Conservation (phyloP, 2,329 filamentous ascomycete genomes). For the Byssochlamys sp. region DNA sequence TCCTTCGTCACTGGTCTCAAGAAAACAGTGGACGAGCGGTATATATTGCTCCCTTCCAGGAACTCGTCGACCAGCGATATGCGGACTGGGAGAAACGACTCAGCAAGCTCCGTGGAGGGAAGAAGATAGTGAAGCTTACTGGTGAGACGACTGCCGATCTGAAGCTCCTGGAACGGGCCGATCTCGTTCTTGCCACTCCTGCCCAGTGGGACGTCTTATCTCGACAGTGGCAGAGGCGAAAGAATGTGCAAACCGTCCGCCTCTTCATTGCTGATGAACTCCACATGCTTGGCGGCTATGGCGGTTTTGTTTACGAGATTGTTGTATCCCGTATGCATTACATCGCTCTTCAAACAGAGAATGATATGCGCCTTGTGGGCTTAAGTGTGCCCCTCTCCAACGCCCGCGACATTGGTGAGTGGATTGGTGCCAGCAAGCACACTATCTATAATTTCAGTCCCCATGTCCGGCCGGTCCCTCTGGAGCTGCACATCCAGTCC, state of each 20-base stretch:
- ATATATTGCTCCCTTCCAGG: conserved; percentile 90
- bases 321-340: conserved; percentile 97
- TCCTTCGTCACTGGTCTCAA: conserved; percentile 78
- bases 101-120: conserved; percentile 63
- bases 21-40: conserved; percentile 66
- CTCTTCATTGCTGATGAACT: conserved; percentile 92
- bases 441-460: conserved; percentile 98
- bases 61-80: conserved; percentile 71
- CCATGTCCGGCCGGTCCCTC: conserved; percentile 72
- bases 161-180: conserved; percentile 74
- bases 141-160: conserved; percentile 87
- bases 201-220: conserved; percentile 93
- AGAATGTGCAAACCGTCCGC: conserved; percentile 83
- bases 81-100: conserved; percentile 80
- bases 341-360: conserved; percentile 78
- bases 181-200: conserved; percentile 85
- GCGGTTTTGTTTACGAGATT: conserved; percentile 86
- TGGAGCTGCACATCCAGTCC: conserved; percentile 90
- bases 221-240: conserved; percentile 89
- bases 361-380: conserved; percentile 75
- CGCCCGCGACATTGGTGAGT: conserved; percentile 87
- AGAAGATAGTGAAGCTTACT: conserved; percentile 82
- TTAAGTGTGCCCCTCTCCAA: conserved; percentile 87
- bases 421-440: conserved; percentile 95
- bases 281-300: conserved; percentile 77